phyloP scores from a whole-genome alignment of 495 filamentous ascomycete species.

The Tuber microsphaerosporum region DNA sequence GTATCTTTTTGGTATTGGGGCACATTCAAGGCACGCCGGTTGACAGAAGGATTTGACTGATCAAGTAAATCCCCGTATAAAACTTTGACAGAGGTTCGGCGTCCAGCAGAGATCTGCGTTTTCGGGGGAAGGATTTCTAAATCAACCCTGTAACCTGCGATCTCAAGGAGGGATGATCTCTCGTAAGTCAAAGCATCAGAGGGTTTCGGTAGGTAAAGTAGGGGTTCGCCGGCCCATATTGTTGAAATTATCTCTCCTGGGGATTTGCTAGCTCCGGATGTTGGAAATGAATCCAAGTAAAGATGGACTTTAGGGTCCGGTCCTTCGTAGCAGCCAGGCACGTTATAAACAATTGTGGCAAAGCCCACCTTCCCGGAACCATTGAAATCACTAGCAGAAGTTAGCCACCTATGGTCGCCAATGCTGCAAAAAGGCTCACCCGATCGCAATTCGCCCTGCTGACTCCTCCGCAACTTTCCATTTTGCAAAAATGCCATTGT shows the following conservation, averaged over 20 bases:
- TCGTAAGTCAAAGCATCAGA: neutral
- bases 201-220: slow-evolving; percentile 26
- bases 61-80: slow-evolving; percentile 16
- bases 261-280: neutral
- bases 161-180: slow-evolving; percentile 15
- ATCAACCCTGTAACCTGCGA: slow-evolving; percentile 20
- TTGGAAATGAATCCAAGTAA: slow-evolving; percentile 15
- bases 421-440: slow-evolving; percentile 11
- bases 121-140: slow-evolving; percentile 27
- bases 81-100: slow-evolving; percentile 17
- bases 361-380: slow-evolving; percentile 22
- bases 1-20: slow-evolving; percentile 13
- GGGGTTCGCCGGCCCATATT: slow-evolving; percentile 26
- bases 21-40: slow-evolving; percentile 15
- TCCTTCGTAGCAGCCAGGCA: slow-evolving; percentile 15
- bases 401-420: neutral
- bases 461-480: slow-evolving; percentile 37
- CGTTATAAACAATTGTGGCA: slow-evolving; percentile 32
- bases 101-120: neutral
- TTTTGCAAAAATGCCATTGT: slow-evolving; percentile 38
- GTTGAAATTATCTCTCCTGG: slow-evolving; percentile 14
- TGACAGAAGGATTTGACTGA: neutral
- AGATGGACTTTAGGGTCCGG: slow-evolving; percentile 17
- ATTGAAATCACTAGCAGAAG: slow-evolving; percentile 25
- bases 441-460: slow-evolving; percentile 32